Percentiles rank a stretch among this genome's conserved stretches.
phyloP scores from a whole-genome alignment of 2,329 filamentous ascomycete species.

The Aspergillus eucalypticola region DNA sequence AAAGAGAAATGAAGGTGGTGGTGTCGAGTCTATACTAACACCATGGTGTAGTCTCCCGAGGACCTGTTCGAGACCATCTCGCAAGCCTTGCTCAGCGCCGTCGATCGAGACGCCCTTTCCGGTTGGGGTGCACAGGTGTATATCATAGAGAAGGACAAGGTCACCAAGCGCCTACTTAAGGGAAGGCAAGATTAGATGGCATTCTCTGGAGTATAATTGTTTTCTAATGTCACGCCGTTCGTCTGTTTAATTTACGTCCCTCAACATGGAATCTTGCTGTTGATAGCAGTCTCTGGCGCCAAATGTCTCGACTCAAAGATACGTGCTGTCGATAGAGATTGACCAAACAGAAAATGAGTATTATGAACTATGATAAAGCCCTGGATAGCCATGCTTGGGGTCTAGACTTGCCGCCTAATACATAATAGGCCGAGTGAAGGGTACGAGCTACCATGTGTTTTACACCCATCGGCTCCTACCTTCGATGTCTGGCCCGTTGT shows the following conservation, averaged over 20 bases:
- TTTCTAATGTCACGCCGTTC: slow-evolving; percentile 18
- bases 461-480: background rate
- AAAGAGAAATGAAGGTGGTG: background rate
- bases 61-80: slow-evolving; percentile 98
- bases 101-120: slow-evolving; percentile 93
- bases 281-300: slow-evolving; percentile 28
- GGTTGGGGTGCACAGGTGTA: slow-evolving; percentile 99
- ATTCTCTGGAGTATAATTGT: slow-evolving; percentile 19
- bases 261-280: slow-evolving; percentile 14
- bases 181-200: slow-evolving; percentile 80
- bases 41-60: slow-evolving; percentile 62
- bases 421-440: background rate
- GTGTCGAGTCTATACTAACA: slow-evolving; percentile 2
- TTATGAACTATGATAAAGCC: background rate
- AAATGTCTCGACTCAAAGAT: slow-evolving; percentile 28
- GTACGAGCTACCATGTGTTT: background rate
- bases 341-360: slow-evolving; percentile 3
- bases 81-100: slow-evolving; percentile 89
- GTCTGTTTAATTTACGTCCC: slow-evolving; percentile 18
- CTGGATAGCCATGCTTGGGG: background rate
- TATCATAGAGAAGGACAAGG: slow-evolving; percentile 99
- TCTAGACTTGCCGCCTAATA: background rate
- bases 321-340: slow-evolving; percentile 12
- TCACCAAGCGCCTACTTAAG: slow-evolving; percentile 98
- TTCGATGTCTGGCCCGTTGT: background rate